phyloP scores from a whole-genome alignment of 805 yeast genomes.

The Kodamaea nitidulidarum region DNA sequence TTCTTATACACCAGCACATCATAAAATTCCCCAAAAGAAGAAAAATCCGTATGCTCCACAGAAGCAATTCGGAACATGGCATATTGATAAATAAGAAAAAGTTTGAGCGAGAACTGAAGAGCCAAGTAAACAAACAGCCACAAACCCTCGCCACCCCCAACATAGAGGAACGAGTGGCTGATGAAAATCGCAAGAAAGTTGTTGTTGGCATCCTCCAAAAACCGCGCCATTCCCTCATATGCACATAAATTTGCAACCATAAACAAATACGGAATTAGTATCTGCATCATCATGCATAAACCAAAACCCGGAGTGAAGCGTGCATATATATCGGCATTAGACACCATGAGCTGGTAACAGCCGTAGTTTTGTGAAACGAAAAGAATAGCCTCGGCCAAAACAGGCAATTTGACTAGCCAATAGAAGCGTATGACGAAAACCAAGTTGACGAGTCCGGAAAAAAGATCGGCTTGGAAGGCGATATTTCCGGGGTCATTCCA shows the following conservation, averaged over 20 bases:
- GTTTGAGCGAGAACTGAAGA: constrained; percentile 25
- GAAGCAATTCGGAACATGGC: constrained; percentile 26
- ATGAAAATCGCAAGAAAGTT: constrained; percentile 33
- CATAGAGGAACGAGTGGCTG: constrained; percentile 30
- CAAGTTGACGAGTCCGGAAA: constrained; percentile 25
- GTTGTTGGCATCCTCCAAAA: constrained; percentile 27
- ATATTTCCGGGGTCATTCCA: neutral
- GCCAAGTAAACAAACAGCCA: constrained; percentile 14
- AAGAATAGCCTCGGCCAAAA: constrained; percentile 18
- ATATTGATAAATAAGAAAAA: constrained; percentile 31
- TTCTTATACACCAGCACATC: neutral
- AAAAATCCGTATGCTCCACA: constrained; percentile 9
- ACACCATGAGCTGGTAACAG: constrained; percentile 13
- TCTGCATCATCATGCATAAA: constrained; percentile 16
- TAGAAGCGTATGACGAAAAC: constrained; percentile 27
- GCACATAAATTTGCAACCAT: constrained; percentile 14
- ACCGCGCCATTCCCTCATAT: constrained; percentile 1
- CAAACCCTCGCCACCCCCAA: constrained; percentile 14
- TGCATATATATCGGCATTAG: constrained; percentile 8
- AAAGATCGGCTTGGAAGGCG: constrained; percentile 8
- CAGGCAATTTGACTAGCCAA: constrained; percentile 9
- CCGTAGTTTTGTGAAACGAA: constrained; percentile 19
- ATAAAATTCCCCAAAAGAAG: constrained; percentile 1
- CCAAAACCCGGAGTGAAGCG: constrained; percentile 12
- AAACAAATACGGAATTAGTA: constrained; percentile 20